Base-by-base conservation (phyloP, 208 protist genomes). In the Jaenimonas drosophilae region DNA sequence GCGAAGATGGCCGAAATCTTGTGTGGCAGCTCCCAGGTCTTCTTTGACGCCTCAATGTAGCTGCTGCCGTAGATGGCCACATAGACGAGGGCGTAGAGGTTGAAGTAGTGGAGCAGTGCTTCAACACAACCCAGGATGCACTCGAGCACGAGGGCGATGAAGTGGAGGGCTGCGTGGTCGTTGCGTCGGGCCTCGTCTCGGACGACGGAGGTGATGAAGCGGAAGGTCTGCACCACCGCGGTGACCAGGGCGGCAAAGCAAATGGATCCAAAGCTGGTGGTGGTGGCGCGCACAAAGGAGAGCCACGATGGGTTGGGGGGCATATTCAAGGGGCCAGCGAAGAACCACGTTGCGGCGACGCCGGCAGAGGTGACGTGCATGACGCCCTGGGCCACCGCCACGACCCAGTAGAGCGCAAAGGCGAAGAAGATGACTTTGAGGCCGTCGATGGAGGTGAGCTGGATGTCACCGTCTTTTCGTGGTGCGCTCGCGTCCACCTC, bases 61-160 rank as follows among this genome's bases (percentile, higher is more conserved):
- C 69, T 59, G 55, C 70, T 84, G 37, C 89, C 87, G 62, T 94
- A 94, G 37, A 95, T 67, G 23, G 80, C 89, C 19, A 91, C 70
- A 50, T 96, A 82, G 16, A 92, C 73, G 52, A 88, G 93, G 33
- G 85, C 84, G 56, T 94, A 96, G 21, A 66, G 34, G 65, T 95
- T 96, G 59, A 93, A 94, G 61, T 84, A 91, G 31, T 66, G 50
- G 46, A 87, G 29, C 4, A 92, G 39, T 12, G 49, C 40, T 48
- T 89, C 76, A 26, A 94, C 29, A 42, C 57, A 72, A 34, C 45
- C 29, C 0, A 88, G 56, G 14, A 92, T 25, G 56, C 59, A 89
- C 30, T 56, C 45, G 29, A 70, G 39, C 21, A 88, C 40, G 30
- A 62, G 84, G 29, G 43, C 37, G 17, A 91, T 21, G 37, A 95